Evolutionary conservation across 2,329 filamentous ascomycete genomes (phyloP).

Genomic region (Penicillium sp.): DNA sequence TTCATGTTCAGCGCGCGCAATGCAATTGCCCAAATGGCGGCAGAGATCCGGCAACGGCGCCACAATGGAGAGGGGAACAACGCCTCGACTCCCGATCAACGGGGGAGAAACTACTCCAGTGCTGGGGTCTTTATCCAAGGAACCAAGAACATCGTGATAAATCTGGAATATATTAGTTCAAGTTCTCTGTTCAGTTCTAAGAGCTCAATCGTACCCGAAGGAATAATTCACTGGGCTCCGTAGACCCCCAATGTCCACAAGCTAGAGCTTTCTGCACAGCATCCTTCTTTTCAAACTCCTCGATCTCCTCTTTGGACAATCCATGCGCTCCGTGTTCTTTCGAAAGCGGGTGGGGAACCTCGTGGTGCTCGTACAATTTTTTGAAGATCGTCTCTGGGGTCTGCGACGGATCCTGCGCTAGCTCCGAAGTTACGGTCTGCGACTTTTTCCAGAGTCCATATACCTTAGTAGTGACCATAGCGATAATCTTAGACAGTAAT

Average conservation of each 20-base stretch:
- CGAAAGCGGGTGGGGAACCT: not conserved
- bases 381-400: slow-evolving; percentile 57
- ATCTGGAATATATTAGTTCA: slow-evolving; percentile 44
- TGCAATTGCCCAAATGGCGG: slow-evolving; percentile 74
- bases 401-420: slow-evolving; percentile 56
- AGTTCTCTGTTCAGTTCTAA: not conserved
- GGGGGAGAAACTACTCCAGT: slow-evolving; percentile 57
- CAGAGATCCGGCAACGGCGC: slow-evolving; percentile 69
- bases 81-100: slow-evolving; percentile 62
- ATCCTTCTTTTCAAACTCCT: slow-evolving; percentile 29
- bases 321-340: slow-evolving; percentile 13
- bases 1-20: slow-evolving; percentile 70
- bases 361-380: slow-evolving; percentile 51
- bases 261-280: slow-evolving; percentile 55
- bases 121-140: slow-evolving; percentile 42
- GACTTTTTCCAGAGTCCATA: slow-evolving; percentile 54
- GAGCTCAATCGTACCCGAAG: slow-evolving; percentile 47
- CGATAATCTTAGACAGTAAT: not conserved
- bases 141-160: slow-evolving; percentile 63
- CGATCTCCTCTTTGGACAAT: slow-evolving; percentile 23
- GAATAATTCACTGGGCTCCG: slow-evolving; percentile 67
- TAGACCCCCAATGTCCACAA: slow-evolving; percentile 68
- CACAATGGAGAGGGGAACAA: slow-evolving; percentile 68
- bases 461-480: slow-evolving; percentile 49
- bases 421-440: slow-evolving; percentile 58